phyloP scores from a whole-genome alignment of 257 asterid species.

The Nyctanthes arbortristis region DNA sequence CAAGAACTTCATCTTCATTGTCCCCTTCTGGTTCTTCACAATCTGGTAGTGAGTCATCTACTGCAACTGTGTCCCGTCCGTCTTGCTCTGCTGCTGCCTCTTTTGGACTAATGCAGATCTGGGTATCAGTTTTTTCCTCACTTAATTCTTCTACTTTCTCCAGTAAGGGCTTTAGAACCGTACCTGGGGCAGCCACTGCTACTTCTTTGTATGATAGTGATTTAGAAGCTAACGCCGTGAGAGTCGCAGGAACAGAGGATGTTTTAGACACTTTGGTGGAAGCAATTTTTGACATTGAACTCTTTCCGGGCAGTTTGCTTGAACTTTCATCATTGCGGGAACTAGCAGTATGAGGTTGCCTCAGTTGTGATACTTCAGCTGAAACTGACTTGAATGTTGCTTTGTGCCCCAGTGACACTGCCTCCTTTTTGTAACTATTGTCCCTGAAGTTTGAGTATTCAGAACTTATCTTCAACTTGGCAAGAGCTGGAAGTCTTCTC shows the following conservation, averaged over 20 bases:
- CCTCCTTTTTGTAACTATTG: slow-evolving; percentile 51
- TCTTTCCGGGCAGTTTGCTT: slow-evolving; percentile 43
- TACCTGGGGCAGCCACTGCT: slow-evolving; percentile 94
- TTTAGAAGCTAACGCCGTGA: slow-evolving; percentile 78
- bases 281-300: slow-evolving; percentile 43
- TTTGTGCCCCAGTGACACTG: slow-evolving; percentile 55
- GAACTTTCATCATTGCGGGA: slow-evolving; percentile 43
- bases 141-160: slow-evolving; percentile 78
- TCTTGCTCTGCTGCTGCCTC: slow-evolving; percentile 54
- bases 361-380: slow-evolving; percentile 44
- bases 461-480: slow-evolving; percentile 63
- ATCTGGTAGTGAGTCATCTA: slow-evolving; percentile 44
- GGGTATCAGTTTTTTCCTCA: slow-evolving; percentile 61
- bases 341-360: slow-evolving; percentile 43
- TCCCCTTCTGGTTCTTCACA: slow-evolving; percentile 47
- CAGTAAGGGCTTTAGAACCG: slow-evolving; percentile 89
- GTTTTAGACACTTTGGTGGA: slow-evolving; percentile 47
- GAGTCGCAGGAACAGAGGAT: slow-evolving; percentile 51
- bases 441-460: slow-evolving; percentile 54
- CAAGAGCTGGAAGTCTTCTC: slow-evolving; percentile 65
- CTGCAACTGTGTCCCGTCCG: slow-evolving; percentile 38
- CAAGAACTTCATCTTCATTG: slow-evolving; percentile 45
- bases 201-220: slow-evolving; percentile 93
- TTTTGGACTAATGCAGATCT: slow-evolving; percentile 54
- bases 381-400: slow-evolving; percentile 40